Base-by-base conservation (phyloP, 148 eudicot genomes). In the Nepenthes mirabilis region DNA sequence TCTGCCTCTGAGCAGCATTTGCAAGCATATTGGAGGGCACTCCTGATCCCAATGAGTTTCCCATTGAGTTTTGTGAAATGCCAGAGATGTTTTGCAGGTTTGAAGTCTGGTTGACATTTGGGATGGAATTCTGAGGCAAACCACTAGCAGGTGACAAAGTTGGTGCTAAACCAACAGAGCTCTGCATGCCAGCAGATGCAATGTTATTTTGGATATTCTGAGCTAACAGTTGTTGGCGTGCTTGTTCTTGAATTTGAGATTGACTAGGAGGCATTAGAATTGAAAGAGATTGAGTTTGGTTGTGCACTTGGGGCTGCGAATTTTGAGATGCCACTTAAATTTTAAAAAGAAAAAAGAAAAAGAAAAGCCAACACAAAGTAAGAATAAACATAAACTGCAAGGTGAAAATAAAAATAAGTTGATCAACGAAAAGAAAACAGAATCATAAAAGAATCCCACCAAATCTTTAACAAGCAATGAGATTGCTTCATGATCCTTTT, bases 11-110 rank as follows among this genome's bases (percentile, higher is more conserved):
- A 36, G 79, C n/a, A 40, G 43, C 66, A 75, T 77, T 85, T 43
- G 97, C 73, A 74, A 76, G 80, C 63, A 77, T 73, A 74, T 67
- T 85, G 35, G 90, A 69, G 62, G 87, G 57, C 61, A 77, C 74
- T 67, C 89, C 97, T 61, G 77, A 86, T 62, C 86, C 95, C 80
- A 91, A 62, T 45, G 91, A 71, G 73, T 70, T 82, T 63, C 84
- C 94, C 55, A 83, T 82, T n/a, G 88, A 66, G 66, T 75, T 85
- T 60, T 85, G 95, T 57, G 80, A 66, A 71, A 77, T 78, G 51
- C 78, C 77, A 48, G 93, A 68, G 43, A 83, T 74, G 75, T 54
- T 85, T 65, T 84, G 84, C 69, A 83, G 47, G 69, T 77, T 87
- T 47, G 90, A 65, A 69, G 79, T 85, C 73, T 81, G 93, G 67